Base-by-base conservation (phyloP, 1,139 yeast genomes). In the Sugiyamaella neomexicana region DNA sequence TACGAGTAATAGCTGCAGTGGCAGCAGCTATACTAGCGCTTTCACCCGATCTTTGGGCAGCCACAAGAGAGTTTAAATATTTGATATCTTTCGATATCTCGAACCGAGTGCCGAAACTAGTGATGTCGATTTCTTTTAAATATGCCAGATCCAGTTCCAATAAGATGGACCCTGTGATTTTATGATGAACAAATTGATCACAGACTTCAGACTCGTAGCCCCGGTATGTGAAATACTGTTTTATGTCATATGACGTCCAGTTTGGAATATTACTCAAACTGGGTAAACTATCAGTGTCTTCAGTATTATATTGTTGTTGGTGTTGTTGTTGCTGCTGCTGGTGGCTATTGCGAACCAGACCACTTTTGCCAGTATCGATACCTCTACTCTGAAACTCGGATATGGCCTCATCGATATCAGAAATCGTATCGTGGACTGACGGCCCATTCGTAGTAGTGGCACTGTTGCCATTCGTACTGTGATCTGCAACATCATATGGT, bases 81-180 rank as follows among this genome's bases (percentile, higher is more conserved):
- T 89, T 96, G 65, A 93, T 91, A 68, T 89, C 96, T 68, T 89
- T 89, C 69, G 84, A 85, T 43, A 95, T 81, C 70, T 91, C 97
- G 72, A 90, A 93, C 58, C 99, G 78, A 1, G 97, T 91, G 20
- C 99, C 99, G 74, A 93, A 93, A 2, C 96, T 88, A 54, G 83
- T 80, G 52, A 93, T 93, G 59, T 91, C 99, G 56, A 93, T 76
- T 70, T 93, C 99, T 68, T 93, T 93, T 65, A 93, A 77, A 65
- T 88, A 88, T 1, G 89, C 80, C 61, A 91, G 77, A 66, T 91
- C 97, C 61, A 95, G 77, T 68, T 91, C 96, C 54, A 93, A 76
- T 50, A 93, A 73, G 51, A 93, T 91, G 2, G 82, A 76, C 15
- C 99, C 99, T 0, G 93, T 85, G 57, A 93, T 89, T 65, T 90